Conservation (phyloP, 352 stramenopile species). For the Globisporangium splendens region DNA sequence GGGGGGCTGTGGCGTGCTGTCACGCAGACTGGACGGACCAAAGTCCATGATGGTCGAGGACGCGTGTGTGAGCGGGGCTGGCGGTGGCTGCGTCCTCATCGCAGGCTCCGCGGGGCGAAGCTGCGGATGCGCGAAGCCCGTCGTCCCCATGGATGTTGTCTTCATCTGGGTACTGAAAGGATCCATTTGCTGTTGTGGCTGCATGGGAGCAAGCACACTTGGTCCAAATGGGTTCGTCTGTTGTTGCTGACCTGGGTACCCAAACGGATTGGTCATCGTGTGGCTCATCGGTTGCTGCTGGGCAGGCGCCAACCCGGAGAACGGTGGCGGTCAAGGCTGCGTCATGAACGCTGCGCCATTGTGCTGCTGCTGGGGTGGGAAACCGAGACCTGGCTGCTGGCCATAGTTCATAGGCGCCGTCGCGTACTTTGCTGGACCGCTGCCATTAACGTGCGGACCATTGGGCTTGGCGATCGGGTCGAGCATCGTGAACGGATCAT, state of each 20-base stretch:
- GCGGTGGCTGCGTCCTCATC: conserved; percentile 13
- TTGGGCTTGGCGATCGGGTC: conserved; percentile 45
- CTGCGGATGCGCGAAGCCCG: conserved; percentile 9
- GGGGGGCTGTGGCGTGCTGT: conserved; percentile 40
- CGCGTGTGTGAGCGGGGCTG: conserved; percentile 24
- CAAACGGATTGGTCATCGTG: conserved; percentile 11
- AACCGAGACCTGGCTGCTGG: conserved; percentile 17
- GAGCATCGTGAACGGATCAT: conserved; percentile 62
- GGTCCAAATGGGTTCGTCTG: conserved; percentile 33
- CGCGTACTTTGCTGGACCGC: conserved; percentile 15
- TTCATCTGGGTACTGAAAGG: conserved; percentile 40
- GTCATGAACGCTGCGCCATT: conserved; percentile 68
- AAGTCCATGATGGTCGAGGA: conserved; percentile 63
- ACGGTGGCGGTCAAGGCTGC: conserved; percentile 38
- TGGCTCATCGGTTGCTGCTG: conserved; percentile 18
- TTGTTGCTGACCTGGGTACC: conserved; percentile 52
- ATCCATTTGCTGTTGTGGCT: conserved; percentile 27
- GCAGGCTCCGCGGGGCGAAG: conserved; percentile 22
- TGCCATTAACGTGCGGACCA: conserved; percentile 10
- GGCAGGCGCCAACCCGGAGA: conserved; percentile 29
- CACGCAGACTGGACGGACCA: conserved; percentile 65
- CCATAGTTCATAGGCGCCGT: conserved; percentile 21
- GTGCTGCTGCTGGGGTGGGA: conserved; percentile 15
- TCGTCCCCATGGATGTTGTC: background rate
- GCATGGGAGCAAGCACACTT: conserved; percentile 17